Evolutionary conservation across 495 filamentous ascomycete genomes (phyloP).

Genomic region (Penicillium chermesinum): DNA sequence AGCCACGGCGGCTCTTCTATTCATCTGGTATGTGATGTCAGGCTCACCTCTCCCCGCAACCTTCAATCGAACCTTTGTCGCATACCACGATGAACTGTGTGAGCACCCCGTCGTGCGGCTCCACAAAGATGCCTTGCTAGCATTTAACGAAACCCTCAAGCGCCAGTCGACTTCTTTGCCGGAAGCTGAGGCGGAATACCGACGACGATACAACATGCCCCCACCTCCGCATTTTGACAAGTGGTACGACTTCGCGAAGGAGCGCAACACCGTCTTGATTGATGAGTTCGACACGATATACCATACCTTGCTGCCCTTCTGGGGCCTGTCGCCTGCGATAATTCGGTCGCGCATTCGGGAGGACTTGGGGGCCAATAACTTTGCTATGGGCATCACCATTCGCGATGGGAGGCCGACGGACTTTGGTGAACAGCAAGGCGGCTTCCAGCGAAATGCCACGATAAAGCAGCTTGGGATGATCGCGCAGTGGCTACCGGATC

Average conservation of each 20-base stretch:
- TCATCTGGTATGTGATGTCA: neutral
- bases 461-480: constrained; percentile 5
- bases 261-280: constrained; percentile 50
- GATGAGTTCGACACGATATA: constrained; percentile 54
- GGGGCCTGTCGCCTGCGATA: constrained; percentile 19
- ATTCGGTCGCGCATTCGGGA: constrained; percentile 11
- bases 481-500: constrained; percentile 52
- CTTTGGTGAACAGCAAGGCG: constrained; percentile 4
- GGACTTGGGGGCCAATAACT: constrained; percentile 5
- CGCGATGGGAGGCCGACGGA: constrained; percentile 2
- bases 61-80: neutral
- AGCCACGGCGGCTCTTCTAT: neutral
- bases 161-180: constrained; percentile 6
- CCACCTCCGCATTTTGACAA: constrained; percentile 62
- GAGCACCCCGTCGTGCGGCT: constrained; percentile 8
- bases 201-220: constrained; percentile 47
- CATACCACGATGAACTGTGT: constrained; percentile 3
- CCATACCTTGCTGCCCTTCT: constrained; percentile 58
- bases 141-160: constrained; percentile 5
- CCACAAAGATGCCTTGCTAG: neutral
- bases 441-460: constrained; percentile 6
- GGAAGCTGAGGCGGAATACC: constrained; percentile 37
- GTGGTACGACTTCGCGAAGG: constrained; percentile 59
- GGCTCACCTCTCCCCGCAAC: neutral
- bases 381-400: constrained; percentile 9